phyloP scores from a whole-genome alignment of 2,329 filamentous ascomycete species.

The Fusarium aywerte region DNA sequence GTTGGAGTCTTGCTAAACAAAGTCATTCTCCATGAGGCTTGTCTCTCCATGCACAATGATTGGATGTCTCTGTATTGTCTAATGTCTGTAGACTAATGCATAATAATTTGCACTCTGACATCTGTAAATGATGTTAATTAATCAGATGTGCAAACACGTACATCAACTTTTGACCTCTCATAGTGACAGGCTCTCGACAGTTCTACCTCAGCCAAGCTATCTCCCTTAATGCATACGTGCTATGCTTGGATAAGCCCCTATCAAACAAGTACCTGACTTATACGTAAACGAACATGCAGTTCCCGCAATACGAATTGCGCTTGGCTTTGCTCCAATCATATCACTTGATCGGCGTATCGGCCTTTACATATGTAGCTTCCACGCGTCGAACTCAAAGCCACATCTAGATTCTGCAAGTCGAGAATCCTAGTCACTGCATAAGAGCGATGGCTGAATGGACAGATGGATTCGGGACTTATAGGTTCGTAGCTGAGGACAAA shows the following conservation, averaged over 20 bases:
- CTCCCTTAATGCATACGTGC: conserved; percentile 14
- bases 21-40: background rate
- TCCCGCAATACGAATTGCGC: conserved; percentile 23
- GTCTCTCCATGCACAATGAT: background rate
- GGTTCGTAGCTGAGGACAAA: conserved; percentile 30
- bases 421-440: conserved; percentile 14
- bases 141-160: conserved; percentile 7
- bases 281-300: conserved; percentile 10
- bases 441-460: background rate
- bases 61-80: conserved; percentile 4
- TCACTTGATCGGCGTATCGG: conserved; percentile 20
- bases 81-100: conserved; percentile 18
- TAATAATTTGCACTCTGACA: conserved; percentile 12
- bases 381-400: conserved; percentile 15
- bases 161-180: background rate
- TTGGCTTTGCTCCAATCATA: conserved; percentile 22
- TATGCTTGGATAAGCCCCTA: conserved; percentile 16
- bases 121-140: conserved; percentile 14
- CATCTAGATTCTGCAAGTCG: conserved; percentile 15
- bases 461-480: conserved; percentile 27
- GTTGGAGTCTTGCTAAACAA: background rate
- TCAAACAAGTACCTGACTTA: conserved; percentile 6
- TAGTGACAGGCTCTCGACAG: conserved; percentile 16
- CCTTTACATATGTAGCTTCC: conserved; percentile 5
- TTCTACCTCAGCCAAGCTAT: conserved; percentile 3